phyloP scores from a whole-genome alignment of 306 rosid genomes.

The Cyclanthera cordifolia region DNA sequence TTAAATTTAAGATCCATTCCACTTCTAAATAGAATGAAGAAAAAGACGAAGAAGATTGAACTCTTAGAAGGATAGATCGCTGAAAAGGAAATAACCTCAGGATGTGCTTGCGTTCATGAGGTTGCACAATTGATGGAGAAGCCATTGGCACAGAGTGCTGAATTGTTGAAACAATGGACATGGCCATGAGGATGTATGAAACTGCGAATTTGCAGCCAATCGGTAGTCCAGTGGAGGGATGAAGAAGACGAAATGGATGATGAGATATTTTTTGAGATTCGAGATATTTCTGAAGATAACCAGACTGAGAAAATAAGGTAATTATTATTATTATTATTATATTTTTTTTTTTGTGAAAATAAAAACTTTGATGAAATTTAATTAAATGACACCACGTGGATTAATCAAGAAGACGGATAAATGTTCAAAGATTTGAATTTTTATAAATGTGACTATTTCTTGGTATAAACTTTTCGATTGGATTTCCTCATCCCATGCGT shows the following conservation, averaged over 20 bases:
- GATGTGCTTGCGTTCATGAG: constrained; percentile 19
- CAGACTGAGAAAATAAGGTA: too few relatives aligned
- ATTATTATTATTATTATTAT: too few relatives aligned
- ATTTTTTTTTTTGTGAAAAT: too few relatives aligned
- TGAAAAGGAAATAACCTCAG: constrained; percentile 33
- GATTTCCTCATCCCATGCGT: too few relatives aligned
- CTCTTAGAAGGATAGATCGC: not conserved
- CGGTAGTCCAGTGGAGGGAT: not conserved
- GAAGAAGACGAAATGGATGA: not conserved
- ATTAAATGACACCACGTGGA: too few relatives aligned
- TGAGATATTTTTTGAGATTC: not conserved
- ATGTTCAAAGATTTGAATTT: too few relatives aligned
- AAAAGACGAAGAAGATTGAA: not conserved
- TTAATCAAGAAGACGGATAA: too few relatives aligned
- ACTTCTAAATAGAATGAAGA: not conserved
- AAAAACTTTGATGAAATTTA: too few relatives aligned
- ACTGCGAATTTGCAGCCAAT: not conserved
- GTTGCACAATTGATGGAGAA: constrained; percentile 23
- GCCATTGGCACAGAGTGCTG: constrained; percentile 20
- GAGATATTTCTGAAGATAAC: constrained; percentile 4
- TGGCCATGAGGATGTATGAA: constrained; percentile 24
- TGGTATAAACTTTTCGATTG: too few relatives aligned
- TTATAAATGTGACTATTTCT: too few relatives aligned
- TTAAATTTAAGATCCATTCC: not conserved
- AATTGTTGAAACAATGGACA: constrained; percentile 18